Conservation (phyloP, 805 yeast species). For the Isabelozyma rhagii region DNA sequence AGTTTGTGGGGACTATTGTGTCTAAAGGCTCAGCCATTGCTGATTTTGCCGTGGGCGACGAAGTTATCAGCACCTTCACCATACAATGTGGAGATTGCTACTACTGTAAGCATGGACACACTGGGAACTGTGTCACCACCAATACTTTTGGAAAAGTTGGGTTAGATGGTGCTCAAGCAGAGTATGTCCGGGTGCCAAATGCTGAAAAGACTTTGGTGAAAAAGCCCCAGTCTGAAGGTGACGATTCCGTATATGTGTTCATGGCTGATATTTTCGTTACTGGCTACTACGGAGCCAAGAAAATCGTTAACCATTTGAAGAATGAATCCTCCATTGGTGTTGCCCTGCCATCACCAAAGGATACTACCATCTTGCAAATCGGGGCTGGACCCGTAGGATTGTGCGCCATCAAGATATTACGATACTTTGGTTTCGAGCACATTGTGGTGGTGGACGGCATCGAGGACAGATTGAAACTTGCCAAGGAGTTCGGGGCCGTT, state of each 20-base stretch:
- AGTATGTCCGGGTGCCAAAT: conserved; percentile 55
- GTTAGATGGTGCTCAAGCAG: conserved; percentile 62
- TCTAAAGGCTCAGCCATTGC: conserved; percentile 31
- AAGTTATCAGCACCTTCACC: conserved; percentile 48
- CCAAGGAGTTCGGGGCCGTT: conserved; percentile 47
- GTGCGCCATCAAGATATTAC: conserved; percentile 47
- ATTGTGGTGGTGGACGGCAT: conserved; percentile 50
- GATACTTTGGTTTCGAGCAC: conserved; percentile 40
- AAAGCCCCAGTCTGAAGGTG: conserved; percentile 31
- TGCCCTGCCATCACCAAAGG: conserved; percentile 9
- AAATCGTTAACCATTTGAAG: conserved; percentile 41
- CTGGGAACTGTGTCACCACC: conserved; percentile 53
- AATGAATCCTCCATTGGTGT: conserved; percentile 21
- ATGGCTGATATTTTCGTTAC: conserved; percentile 68
- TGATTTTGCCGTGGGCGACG: conserved; percentile 43
- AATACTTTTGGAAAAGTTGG: conserved; percentile 58
- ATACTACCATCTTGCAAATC: conserved; percentile 44
- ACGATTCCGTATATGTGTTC: conserved; percentile 47
- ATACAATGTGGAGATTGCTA: conserved; percentile 60
- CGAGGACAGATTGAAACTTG: conserved; percentile 44
- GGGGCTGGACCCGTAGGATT: conserved; percentile 64
- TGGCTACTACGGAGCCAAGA: conserved; percentile 56
- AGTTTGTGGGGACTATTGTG: conserved; percentile 43
- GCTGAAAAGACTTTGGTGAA: conserved; percentile 50
- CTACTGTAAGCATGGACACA: conserved; percentile 52